These are phyloP conservation scores for Nyctanthes arbortristis DNA, from an alignment of 257 asterid genomes.

Conservation along the genomic window DNA sequence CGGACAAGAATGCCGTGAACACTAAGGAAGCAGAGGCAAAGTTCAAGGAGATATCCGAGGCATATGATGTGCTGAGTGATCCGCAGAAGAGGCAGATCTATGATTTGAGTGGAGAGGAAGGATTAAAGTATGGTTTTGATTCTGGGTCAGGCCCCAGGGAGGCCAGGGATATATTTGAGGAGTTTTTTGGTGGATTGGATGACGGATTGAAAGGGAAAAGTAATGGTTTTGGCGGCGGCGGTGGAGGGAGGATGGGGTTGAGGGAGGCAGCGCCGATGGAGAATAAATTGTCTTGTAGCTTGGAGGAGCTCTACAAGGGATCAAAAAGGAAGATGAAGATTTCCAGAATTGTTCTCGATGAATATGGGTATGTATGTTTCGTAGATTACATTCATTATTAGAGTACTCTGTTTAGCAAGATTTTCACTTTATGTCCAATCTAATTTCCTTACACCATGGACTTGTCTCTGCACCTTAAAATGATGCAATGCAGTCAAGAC, in stretches of 20 bases:
- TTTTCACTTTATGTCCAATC: background rate
- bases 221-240: background rate
- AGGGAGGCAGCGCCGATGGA: conserved; percentile 84
- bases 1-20: conserved; percentile 83
- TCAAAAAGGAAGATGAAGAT: conserved; percentile 90
- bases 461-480: background rate
- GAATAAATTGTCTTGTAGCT: conserved; percentile 69
- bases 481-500: background rate
- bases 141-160: conserved; percentile 56
- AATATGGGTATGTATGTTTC: conserved; percentile 60
- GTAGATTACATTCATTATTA: too few species aligned
- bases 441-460: too few species aligned
- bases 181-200: conserved; percentile 67
- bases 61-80: conserved; percentile 88
- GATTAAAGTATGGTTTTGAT: conserved; percentile 51
- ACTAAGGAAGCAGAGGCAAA: conserved; percentile 84
- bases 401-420: conserved; percentile 2
- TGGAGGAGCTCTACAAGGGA: conserved; percentile 93
- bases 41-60: conserved; percentile 94
- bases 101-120: conserved; percentile 84
- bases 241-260: conserved; percentile 35
- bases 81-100: conserved; percentile 93
- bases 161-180: conserved; percentile 77
- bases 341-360: conserved; percentile 80
- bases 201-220: conserved; percentile 33